Base-by-base conservation (phyloP, 208 protist genomes). In the Novymonas esmeraldas region DNA sequence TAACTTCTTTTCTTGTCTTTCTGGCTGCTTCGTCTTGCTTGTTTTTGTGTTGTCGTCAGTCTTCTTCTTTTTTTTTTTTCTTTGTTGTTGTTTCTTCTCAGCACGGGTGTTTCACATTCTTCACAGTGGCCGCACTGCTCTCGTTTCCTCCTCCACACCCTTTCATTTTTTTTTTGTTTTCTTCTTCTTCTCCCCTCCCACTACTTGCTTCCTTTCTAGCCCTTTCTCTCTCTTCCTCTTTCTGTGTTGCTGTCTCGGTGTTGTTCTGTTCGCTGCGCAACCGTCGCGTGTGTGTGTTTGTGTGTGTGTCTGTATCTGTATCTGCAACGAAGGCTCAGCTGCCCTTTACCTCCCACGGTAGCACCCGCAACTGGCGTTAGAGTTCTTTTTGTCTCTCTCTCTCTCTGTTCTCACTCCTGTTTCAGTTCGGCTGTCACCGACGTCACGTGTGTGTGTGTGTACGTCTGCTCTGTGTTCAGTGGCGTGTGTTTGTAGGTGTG, bases 111-210 rank as follows among this genome's bases (percentile, higher is more conserved):
- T n/a, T n/a, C n/a, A n/a, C n/a, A n/a, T n/a, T n/a, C n/a, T n/a
- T n/a, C n/a, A n/a, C n/a, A n/a, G n/a, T n/a, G n/a, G n/a, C n/a
- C n/a, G n/a, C n/a, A n/a, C n/a, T n/a, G n/a, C n/a, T n/a, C n/a
- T n/a, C n/a, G n/a, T n/a, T n/a, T n/a, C n/a, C n/a, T n/a, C n/a
- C n/a, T n/a, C n/a, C n/a, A n/a, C n/a, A n/a, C 2, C 6, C 48
- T 38, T 44, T 54, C 33, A 1, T 24, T 1, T 63, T 51, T 63
- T 38, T 51, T 57, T 75, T 44, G 0, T 41, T 70, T 57, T 26
- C 5, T 50, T 22, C 18, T 38, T 36, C 34, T 63, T 64, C 34
- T 39, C 20, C 36, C 13, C 16, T 16, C 18, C 20, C 16, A 16
- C 10, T 36, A 18, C 26, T 9, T 13, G 45, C 18, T 26, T 14